phyloP scores from a whole-genome alignment of 805 yeast genomes.

The Candida parachauliodes region DNA sequence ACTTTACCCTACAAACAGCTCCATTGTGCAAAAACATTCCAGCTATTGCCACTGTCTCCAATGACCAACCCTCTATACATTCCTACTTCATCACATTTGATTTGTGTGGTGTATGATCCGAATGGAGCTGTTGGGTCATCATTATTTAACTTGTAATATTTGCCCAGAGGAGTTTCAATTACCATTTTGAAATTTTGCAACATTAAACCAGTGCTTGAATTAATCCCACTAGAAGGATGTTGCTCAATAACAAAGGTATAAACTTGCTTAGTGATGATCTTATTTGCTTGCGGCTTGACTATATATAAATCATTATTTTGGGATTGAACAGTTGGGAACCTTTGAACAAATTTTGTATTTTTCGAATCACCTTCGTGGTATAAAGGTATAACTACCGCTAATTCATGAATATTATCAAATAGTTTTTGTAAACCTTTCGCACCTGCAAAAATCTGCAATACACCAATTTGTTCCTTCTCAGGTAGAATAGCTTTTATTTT shows the following conservation, averaged over 20 bases:
- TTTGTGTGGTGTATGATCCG: conserved; percentile 58
- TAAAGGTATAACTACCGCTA: conserved; percentile 71
- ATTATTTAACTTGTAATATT: conserved; percentile 56
- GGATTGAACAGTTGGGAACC: conserved; percentile 69
- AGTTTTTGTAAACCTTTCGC: conserved; percentile 56
- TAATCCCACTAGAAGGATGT: conserved; percentile 51
- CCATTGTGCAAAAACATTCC: conserved; percentile 95
- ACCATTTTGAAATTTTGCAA: conserved; percentile 55
- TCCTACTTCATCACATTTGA: conserved; percentile 70
- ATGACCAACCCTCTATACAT: conserved; percentile 79
- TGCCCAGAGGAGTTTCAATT: conserved; percentile 82
- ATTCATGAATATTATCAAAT: conserved; percentile 57
- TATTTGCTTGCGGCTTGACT: conserved; percentile 75
- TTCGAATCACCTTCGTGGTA: conserved; percentile 66
- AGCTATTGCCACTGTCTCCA: conserved; percentile 70
- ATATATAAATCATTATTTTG: conserved; percentile 75
- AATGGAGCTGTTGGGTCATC: conserved; percentile 43
- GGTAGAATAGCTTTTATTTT: conserved; percentile 83
- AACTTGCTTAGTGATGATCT: conserved; percentile 51
- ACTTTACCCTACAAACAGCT: too few species aligned
- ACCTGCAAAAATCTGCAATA: conserved; percentile 72
- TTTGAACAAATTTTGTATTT: conserved; percentile 62
- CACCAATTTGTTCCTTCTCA: conserved; percentile 61
- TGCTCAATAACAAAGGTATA: conserved; percentile 65
- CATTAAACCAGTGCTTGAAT: conserved; percentile 26